Percentiles rank a stretch among this genome's conserved stretches.
Evolutionary conservation across 2,329 filamentous ascomycete genomes (phyloP).

Genomic region (Meredithiella fracta): DNA sequence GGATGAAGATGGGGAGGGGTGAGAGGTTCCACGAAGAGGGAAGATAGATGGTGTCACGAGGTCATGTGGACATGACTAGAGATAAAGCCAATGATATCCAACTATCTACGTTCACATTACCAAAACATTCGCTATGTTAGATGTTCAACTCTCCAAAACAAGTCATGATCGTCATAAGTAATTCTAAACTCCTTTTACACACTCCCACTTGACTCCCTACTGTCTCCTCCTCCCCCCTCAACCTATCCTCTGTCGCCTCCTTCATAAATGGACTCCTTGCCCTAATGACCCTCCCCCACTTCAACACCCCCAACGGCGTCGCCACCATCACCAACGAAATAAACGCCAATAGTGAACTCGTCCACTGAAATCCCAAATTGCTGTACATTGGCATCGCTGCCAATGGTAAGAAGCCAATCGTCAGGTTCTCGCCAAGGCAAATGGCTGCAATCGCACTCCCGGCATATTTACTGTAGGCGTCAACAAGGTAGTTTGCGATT

Average conservation of each 20-base stretch:
- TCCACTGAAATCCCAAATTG: constrained; percentile 13
- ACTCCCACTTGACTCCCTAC: not conserved
- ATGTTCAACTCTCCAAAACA: too few relatives aligned
- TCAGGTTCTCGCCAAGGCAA: constrained; percentile 31
- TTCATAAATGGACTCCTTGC: constrained; percentile 14
- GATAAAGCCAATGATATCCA: too few relatives aligned
- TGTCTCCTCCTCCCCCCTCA: not conserved
- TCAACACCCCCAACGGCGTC: constrained; percentile 11
- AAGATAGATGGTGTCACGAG: too few relatives aligned
- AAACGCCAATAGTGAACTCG: constrained; percentile 13
- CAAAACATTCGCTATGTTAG: too few relatives aligned
- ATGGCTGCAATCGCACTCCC: constrained; percentile 32
- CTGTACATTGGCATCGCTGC: constrained; percentile 11
- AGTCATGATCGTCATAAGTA: too few relatives aligned
- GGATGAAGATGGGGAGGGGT: too few relatives aligned
- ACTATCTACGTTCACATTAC: too few relatives aligned
- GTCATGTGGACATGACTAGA: too few relatives aligned
- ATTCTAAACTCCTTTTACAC: not conserved
- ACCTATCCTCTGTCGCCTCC: constrained; percentile 9
- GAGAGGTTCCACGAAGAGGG: too few relatives aligned
- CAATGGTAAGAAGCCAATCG: constrained; percentile 23
- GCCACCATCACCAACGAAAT: constrained; percentile 13
- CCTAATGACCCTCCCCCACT: constrained; percentile 11
- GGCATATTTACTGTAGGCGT: constrained; percentile 33
- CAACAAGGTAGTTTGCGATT: constrained; percentile 32